These are phyloP conservation scores for Aspergillus asperescens DNA, from an alignment of 495 filamentous ascomycete species.

Conservation along the genomic window DNA sequence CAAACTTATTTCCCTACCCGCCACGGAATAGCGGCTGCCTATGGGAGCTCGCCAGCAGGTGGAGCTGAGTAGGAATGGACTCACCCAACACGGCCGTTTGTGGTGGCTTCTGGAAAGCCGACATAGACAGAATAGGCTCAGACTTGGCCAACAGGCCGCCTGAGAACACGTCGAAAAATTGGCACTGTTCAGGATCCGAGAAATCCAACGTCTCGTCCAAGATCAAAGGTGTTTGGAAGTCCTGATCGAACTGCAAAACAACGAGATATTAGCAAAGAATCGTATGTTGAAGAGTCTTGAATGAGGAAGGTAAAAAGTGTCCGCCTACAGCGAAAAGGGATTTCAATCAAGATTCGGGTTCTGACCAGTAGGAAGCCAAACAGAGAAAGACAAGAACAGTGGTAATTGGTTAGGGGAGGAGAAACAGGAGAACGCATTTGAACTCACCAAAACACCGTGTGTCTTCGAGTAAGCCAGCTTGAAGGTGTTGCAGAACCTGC, in stretches of 20 bases:
- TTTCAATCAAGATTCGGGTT: slow-evolving; percentile 17
- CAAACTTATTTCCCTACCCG: background rate
- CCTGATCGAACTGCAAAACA: slow-evolving; percentile 36
- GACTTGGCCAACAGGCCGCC: slow-evolving; percentile 51
- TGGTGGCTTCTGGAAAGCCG: slow-evolving; percentile 43
- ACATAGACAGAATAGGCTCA: slow-evolving; percentile 51
- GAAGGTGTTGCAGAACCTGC: slow-evolving; percentile 48
- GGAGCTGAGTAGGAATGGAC: slow-evolving; percentile 10
- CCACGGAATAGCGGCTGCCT: background rate
- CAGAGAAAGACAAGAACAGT: slow-evolving; percentile 12
- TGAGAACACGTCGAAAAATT: slow-evolving; percentile 42
- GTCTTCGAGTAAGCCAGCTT: slow-evolving; percentile 51
- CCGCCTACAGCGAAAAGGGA: slow-evolving; percentile 4
- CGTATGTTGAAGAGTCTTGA: slow-evolving; percentile 9
- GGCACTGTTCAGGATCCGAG: slow-evolving; percentile 47
- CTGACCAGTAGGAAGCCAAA: slow-evolving; percentile 1
- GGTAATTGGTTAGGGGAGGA: slow-evolving; percentile 21
- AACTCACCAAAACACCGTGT: slow-evolving; percentile 50
- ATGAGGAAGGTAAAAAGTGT: background rate
- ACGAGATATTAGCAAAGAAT: slow-evolving; percentile 21
- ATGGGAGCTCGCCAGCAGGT: background rate
- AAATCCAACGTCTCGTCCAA: slow-evolving; percentile 50
- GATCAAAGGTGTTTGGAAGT: slow-evolving; percentile 50
- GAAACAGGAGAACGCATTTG: slow-evolving; percentile 13
- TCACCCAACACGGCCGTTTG: slow-evolving; percentile 41